These are phyloP conservation scores for Eudorina sp. DNA, from an alignment of 139 green algal species.

Conservation along the genomic window DNA sequence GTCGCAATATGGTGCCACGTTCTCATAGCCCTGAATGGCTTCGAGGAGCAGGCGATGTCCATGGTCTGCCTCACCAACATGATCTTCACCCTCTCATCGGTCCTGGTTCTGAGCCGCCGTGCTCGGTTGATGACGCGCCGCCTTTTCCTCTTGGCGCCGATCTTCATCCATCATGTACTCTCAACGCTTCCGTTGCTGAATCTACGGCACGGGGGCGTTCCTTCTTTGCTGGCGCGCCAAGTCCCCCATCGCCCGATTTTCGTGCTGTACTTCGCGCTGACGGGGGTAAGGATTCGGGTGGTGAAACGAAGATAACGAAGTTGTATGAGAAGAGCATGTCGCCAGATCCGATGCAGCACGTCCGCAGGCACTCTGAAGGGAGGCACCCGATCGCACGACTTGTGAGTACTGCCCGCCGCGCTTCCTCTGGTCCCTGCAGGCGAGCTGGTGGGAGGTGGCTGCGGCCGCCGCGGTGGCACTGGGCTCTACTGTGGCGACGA, in stretches of 20 bases:
- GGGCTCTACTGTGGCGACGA: background rate
- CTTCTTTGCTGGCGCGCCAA: conserved; percentile 16
- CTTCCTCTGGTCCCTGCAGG: background rate
- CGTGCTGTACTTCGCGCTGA: background rate
- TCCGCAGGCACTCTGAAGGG: too few relatives aligned
- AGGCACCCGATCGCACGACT: too few relatives aligned
- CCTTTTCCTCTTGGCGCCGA: background rate
- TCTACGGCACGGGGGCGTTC: background rate
- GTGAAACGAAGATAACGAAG: background rate
- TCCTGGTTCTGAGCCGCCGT: background rate
- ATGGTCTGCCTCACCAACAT: background rate
- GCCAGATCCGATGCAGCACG: too few relatives aligned
- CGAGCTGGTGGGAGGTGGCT: background rate
- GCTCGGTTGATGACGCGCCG: background rate
- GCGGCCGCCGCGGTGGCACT: background rate
- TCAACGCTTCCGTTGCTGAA: background rate
- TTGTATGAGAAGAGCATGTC: too few relatives aligned
- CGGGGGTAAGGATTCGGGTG: background rate
- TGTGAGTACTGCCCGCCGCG: too few relatives aligned
- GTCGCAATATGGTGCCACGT: background rate
- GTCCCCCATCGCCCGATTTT: background rate
- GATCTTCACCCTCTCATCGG: background rate
- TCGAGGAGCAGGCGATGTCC: background rate
- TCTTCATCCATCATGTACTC: background rate
- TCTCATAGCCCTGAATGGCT: background rate